Evolutionary conservation across 768 basidiomycete species (phyloP), one percentile per base, ranked within the genome.

Genomic region (Hygrophoropsis aurantiaca): DNA sequence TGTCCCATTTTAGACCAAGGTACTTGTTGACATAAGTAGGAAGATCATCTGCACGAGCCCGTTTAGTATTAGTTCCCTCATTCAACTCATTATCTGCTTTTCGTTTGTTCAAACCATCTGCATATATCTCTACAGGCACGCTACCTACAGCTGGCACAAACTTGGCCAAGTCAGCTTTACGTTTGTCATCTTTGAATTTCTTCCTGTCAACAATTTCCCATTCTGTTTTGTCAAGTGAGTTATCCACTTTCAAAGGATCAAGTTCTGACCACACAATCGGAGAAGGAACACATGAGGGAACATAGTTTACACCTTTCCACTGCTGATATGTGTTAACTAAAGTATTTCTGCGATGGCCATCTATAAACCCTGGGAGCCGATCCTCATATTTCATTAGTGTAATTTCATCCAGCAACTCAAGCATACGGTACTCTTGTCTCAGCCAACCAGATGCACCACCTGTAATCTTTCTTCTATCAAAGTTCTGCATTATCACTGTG

Each of bases 391-490:
- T 23, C 11, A 64, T 21, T 1, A 36, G 24, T 0, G 66, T 72
- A 2, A 74, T 62, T 9, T 67, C 55, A 58, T 73, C 62, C 1
- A 74, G 49, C 0, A 72, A 26, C 25, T 71, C 66, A 0, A 70
- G 49, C 27, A 71, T 67, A 5, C 64, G 34, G 26, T 68, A 69
- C 44, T 70, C 69, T 45, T 70, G 65, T 18, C 65, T 40, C 2
- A 72, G 47, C 13, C 50, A 51, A 6, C 67, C 62, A 2, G 57
- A 47, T 10, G 58, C 55, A 3, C 58, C 57, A 11, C 56, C 54
- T 15, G 53, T 62, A 2, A 72, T 62, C 52, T 52, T 56, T 4
- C 16, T 32, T 5, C 25, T 6, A 18, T 62, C 51, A 46, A 68
- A 61, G 1, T 51, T 56, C 30, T 67, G 57, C 10, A 67, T 4